A percentile compares a stretch with the other conserved stretches of the same genome.
These are phyloP conservation scores for Pluteus cervinus DNA, from an alignment of 768 basidiomycete species.

Conservation along the genomic window DNA sequence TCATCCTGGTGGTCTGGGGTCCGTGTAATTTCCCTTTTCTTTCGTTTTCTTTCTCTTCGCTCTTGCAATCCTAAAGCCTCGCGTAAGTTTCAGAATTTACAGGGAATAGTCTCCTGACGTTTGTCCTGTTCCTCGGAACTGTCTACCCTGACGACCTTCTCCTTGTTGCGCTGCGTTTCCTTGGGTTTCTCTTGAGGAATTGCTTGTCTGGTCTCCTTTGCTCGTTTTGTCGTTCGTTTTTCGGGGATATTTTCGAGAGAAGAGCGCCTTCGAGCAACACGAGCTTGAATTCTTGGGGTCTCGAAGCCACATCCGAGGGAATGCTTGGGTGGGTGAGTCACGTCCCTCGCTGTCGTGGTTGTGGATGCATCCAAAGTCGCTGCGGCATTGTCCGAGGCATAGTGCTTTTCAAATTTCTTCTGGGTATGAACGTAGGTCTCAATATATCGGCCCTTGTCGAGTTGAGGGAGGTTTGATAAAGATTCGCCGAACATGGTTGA, in stretches of 20 bases:
- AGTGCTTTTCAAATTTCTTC: slow-evolving; percentile 31
- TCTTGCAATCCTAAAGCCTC: slow-evolving; percentile 68
- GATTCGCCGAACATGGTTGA: too few species aligned
- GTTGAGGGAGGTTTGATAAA: slow-evolving; percentile 27
- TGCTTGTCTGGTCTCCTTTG: too few species aligned
- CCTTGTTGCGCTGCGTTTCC: too few species aligned
- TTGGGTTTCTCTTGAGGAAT: too few species aligned
- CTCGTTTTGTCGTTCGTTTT: too few species aligned
- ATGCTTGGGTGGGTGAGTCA: slow-evolving; percentile 7
- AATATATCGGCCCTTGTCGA: slow-evolving; percentile 37
- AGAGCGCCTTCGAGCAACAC: too few species aligned
- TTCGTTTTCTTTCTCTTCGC: slow-evolving; percentile 58
- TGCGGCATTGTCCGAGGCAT: slow-evolving; percentile 25
- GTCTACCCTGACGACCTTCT: too few species aligned
- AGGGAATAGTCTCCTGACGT: slow-evolving; percentile 14
- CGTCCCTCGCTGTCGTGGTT: slow-evolving; percentile 3
- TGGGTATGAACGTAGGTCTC: slow-evolving; percentile 46
- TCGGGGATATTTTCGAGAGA: too few species aligned
- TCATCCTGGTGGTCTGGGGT: slow-evolving; percentile 14
- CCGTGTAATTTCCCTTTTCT: slow-evolving; percentile 48
- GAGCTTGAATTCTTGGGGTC: slow-evolving; percentile 52
- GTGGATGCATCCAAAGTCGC: neutral
- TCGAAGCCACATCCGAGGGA: slow-evolving; percentile 40
- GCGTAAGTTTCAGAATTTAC: too few species aligned
- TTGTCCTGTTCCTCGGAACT: slow-evolving; percentile 16